These are phyloP conservation scores for Aspergillus oerlinghausenensis DNA, from an alignment of 2,329 filamentous ascomycete species.

Conservation along the genomic window DNA sequence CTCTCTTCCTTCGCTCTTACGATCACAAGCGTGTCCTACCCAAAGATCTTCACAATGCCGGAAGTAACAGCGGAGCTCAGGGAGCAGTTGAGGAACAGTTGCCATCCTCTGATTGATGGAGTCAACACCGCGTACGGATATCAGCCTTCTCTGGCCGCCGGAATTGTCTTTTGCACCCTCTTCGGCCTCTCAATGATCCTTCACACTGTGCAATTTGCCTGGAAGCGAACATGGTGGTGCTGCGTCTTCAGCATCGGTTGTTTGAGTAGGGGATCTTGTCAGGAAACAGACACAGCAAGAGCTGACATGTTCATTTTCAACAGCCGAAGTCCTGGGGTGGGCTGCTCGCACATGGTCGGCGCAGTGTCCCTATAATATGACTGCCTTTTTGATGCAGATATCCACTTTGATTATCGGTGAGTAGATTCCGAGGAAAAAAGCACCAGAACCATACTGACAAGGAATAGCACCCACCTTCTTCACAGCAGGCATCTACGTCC, in stretches of 20 bases:
- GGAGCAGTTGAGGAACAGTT: conserved; percentile 16
- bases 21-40: not conserved
- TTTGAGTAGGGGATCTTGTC: conserved; percentile 23
- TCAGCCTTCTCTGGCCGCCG: conserved; percentile 28
- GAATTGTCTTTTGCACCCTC: conserved; percentile 30
- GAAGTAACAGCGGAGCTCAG: conserved; percentile 1
- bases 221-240: conserved; percentile 38
- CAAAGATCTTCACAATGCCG: not conserved
- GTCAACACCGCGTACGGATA: conserved; percentile 30
- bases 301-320: conserved; percentile 2
- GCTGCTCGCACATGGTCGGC: conserved; percentile 46
- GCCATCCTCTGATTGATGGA: conserved; percentile 24
- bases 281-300: not conserved
- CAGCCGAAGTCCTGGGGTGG: conserved; percentile 47
- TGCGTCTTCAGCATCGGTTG: conserved; percentile 34
- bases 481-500: conserved; percentile 49
- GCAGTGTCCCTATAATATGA: conserved; percentile 46
- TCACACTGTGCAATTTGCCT: conserved; percentile 31
- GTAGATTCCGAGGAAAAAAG: not conserved
- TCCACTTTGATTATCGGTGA: conserved; percentile 38
- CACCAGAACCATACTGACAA: not conserved
- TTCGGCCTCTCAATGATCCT: conserved; percentile 34
- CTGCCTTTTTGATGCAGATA: conserved; percentile 50
- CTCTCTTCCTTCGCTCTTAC: not conserved
- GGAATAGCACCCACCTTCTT: conserved; percentile 45